Percentiles rank a stretch among this genome's conserved stretches.
Conservation (phyloP, 1,139 yeast species). For the Hansenula sp. region DNA sequence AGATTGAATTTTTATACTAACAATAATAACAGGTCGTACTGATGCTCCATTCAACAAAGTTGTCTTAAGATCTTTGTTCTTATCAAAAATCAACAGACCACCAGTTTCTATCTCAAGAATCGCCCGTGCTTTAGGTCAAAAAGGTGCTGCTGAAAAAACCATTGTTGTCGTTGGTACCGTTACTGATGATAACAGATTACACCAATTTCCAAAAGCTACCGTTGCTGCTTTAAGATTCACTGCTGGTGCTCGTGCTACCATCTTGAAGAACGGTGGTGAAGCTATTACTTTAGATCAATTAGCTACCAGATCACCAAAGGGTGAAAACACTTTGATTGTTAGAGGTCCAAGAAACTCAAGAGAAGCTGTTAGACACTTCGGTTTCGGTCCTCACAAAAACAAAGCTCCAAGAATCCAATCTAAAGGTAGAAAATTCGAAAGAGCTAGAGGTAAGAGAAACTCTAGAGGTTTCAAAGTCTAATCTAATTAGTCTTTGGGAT, state of each 20-base stretch:
- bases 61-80: slow-evolving; percentile 88
- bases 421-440: slow-evolving; percentile 99
- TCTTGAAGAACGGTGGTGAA: slow-evolving; percentile 99
- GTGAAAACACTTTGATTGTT: slow-evolving; percentile 95
- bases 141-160: slow-evolving; percentile 88
- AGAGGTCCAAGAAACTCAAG: slow-evolving; percentile 99
- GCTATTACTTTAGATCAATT: slow-evolving; percentile 98
- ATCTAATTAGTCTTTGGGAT: slow-evolving; percentile 30
- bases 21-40: slow-evolving; percentile 74
- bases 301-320: slow-evolving; percentile 99
- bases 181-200: slow-evolving; percentile 95
- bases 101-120: slow-evolving; percentile 96
- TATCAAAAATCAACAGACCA: slow-evolving; percentile 99
- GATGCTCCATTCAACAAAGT: slow-evolving; percentile 99
- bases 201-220: slow-evolving; percentile 93
- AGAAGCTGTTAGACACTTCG: slow-evolving; percentile 99
- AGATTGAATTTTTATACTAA: slow-evolving; percentile 37
- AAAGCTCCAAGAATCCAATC: slow-evolving; percentile 99
- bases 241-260: slow-evolving; percentile 97
- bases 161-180: slow-evolving; percentile 99
- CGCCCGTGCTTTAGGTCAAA: slow-evolving; percentile 74
- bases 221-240: slow-evolving; percentile 99
- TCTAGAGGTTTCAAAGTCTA: slow-evolving; percentile 99
- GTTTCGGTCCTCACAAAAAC: slow-evolving; percentile 99
- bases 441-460: slow-evolving; percentile 99